Evolutionary conservation across 495 filamentous ascomycete genomes (phyloP), one percentile per base, ranked within the genome.

Genomic region (Chaetomidium leptoderma): DNA sequence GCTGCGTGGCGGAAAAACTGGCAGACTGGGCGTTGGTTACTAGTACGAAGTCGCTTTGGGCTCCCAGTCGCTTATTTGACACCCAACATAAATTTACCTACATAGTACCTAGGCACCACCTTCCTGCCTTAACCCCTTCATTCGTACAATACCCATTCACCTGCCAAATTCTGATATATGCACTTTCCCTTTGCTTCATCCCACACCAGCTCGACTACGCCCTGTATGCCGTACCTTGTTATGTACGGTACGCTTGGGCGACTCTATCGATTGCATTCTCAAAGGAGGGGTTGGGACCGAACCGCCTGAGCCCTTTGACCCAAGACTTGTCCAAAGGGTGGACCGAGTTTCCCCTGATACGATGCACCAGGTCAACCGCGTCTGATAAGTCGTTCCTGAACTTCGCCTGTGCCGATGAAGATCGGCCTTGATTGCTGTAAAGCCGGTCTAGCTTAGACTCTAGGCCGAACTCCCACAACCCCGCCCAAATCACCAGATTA

Each of bases 351-450:
- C 42, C 42, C 42, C 42, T 44, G 4, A 44, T 24, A 26, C 19
- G 42, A 44, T 44, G 42, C 19, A 44, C 42, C 42, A 44, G 42
- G 19, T 44, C 42, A 44, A 44, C 42, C 42, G 42, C 42, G 42
- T 44, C 42, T 24, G 42, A 44, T 14, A 26, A 6, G 21, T 44
- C 42, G 5, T 44, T 44, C 21, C 21, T 14, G 21, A 44, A 13
- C 42, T 8, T 44, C 42, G 21, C 21, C 42, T 11, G 19, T 24
- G 42, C 42, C 21, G 21, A 44, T 14, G 19, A 13, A 26, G 42
- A 24, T 26, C 21, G 42, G 42, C 42, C 42, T 44, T 44, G 6
- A 26, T 26, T 44, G 42, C 10, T 10, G 42, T 44, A 3, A 14
- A 44, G 3, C 21, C 21, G 42, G 21, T 26, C 3, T 7, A 44